Conservation (phyloP, 2,329 filamentous ascomycete genomes). For the Thielaviopsis ethacetica region DNA sequence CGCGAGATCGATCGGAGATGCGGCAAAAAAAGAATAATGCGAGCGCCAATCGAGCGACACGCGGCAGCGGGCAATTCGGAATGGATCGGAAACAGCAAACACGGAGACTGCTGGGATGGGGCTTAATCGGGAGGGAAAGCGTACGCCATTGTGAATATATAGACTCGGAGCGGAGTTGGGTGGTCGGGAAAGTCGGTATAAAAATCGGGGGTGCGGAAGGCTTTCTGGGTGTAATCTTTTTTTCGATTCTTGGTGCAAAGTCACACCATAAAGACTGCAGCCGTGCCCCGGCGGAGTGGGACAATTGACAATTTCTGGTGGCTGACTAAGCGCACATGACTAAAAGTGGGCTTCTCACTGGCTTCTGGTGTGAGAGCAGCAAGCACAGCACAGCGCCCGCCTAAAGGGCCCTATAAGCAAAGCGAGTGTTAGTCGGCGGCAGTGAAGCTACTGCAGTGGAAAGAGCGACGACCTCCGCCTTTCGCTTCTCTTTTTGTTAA, state of each 20-base stretch:
- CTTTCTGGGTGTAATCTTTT: neutral
- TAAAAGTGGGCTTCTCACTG: neutral
- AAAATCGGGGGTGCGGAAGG: neutral
- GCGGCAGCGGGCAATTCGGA: neutral
- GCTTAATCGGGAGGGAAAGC: neutral
- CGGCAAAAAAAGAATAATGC: neutral
- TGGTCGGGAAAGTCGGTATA: neutral
- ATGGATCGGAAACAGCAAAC: neutral
- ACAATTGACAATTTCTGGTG: neutral
- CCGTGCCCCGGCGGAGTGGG: neutral
- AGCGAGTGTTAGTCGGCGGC: neutral
- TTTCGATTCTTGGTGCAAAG: neutral
- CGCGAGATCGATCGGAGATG: neutral
- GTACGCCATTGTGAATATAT: conserved; percentile 25
- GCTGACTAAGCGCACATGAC: neutral
- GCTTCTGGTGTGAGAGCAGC: no score
- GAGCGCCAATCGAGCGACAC: neutral
- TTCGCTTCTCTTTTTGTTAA: neutral
- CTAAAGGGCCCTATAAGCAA: neutral
- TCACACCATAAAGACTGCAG: conserved; percentile 6
- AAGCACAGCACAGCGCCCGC: no score
- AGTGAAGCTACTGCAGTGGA: neutral
- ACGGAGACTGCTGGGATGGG: neutral
- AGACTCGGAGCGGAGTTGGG: neutral
- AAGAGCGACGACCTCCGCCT: neutral